Evolutionary conservation across 2,329 filamentous ascomycete genomes (phyloP).

Genomic region (Monilinia polystroma): DNA sequence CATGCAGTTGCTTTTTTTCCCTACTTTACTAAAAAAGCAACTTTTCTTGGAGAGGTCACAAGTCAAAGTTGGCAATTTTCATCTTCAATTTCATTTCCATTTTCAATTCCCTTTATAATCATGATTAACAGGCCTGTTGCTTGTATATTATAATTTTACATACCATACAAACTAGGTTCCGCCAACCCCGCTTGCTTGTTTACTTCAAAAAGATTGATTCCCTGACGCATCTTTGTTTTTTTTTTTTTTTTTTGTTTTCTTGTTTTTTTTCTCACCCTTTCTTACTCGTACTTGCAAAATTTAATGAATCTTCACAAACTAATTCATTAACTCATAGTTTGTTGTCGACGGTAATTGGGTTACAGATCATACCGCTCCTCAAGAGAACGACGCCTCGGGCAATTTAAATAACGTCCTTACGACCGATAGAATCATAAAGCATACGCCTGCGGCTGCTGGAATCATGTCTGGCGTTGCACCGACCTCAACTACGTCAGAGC

Average conservation of each 20-base stretch:
- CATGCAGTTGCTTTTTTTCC: conserved; percentile 4
- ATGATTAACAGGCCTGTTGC: conserved; percentile 11
- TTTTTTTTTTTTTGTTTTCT: conserved; percentile 7
- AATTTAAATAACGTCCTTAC: conserved; percentile 93
- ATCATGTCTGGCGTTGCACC: conserved; percentile 68
- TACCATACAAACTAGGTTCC: conserved; percentile 11
- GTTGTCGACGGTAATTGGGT: conserved; percentile 92
- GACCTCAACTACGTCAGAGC: conserved; percentile 66
- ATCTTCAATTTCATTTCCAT: too few relatives aligned
- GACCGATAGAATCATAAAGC: conserved; percentile 63
- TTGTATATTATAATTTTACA: conserved; percentile 8
- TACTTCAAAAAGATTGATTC: conserved; percentile 11
- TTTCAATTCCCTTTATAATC: conserved; percentile 8
- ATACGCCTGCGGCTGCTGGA: conserved; percentile 47
- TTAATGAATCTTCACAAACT: conserved; percentile 8
- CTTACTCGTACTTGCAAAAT: neutral
- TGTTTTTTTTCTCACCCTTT: conserved; percentile 2
- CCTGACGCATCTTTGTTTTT: conserved; percentile 10
- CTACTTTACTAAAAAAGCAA: neutral
- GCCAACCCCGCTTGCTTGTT: conserved; percentile 24
- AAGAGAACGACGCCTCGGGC: conserved; percentile 77
- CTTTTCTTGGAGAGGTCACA: conserved; percentile 3
- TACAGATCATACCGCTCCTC: conserved; percentile 74
- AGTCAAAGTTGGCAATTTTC: conserved; percentile 16
- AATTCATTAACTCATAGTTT: conserved; percentile 58